These are phyloP conservation scores for Anastatica hierochuntica DNA, from an alignment of 345 rosid species.

Conservation along the genomic window DNA sequence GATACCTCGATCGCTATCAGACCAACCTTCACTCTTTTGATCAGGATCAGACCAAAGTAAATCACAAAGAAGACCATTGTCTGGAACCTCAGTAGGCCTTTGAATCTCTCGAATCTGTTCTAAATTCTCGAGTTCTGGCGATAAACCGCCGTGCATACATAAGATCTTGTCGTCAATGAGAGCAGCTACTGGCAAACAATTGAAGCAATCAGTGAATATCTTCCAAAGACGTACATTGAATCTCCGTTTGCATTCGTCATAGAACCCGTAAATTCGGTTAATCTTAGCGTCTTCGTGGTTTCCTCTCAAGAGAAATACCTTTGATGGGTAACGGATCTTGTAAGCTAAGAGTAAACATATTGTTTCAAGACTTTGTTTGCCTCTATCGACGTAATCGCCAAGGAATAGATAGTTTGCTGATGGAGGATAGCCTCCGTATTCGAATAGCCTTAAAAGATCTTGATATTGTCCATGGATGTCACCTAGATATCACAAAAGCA, in stretches of 20 bases:
- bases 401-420: constrained; percentile 83
- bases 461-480: background rate
- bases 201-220: no score
- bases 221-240: no score
- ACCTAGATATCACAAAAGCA: background rate
- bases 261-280: constrained; percentile 89
- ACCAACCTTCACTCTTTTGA: constrained; percentile 60
- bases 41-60: constrained; percentile 98
- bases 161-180: constrained; percentile 80
- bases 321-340: constrained; percentile 75
- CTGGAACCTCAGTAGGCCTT: constrained; percentile 92
- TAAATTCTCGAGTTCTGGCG: constrained; percentile 64
- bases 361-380: constrained; percentile 95
- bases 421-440: constrained; percentile 87
- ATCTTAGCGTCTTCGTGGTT: constrained; percentile 99
- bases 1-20: constrained; percentile 81
- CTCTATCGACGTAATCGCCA: constrained; percentile 95
- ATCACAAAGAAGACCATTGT: constrained; percentile 90
- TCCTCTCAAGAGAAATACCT: constrained; percentile 70
- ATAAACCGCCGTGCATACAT: constrained; percentile 98
- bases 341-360: constrained; percentile 93
- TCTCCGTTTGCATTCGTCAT: no score
- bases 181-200: constrained; percentile 88
- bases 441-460: constrained; percentile 82
- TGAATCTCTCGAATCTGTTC: constrained; percentile 65